Conservation (phyloP, 2,329 filamentous ascomycete species). For the Penicillium sp. region DNA sequence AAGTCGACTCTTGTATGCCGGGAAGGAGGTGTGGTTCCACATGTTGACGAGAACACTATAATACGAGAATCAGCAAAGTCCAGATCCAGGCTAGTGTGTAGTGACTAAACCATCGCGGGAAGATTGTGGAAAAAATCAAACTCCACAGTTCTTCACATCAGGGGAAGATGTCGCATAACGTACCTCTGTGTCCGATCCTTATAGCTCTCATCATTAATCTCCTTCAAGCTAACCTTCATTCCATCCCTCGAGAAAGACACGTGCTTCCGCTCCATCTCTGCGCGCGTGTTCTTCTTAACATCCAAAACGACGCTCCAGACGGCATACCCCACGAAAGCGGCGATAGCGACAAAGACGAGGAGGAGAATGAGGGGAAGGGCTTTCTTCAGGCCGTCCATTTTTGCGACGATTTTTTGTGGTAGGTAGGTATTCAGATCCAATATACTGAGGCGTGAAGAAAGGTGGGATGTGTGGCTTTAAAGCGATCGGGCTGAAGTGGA, state of each 20-base stretch:
- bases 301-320: slow-evolving; percentile 60
- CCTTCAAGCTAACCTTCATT: slow-evolving; percentile 61
- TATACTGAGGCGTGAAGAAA: not conserved
- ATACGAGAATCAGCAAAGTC: not conserved
- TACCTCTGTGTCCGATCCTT: slow-evolving; percentile 61
- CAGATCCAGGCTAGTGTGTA: not conserved
- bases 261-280: slow-evolving; percentile 65
- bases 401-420: not conserved
- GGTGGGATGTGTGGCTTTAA: not conserved
- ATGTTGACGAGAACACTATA: slow-evolving; percentile 49
- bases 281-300: slow-evolving; percentile 57
- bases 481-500: not conserved
- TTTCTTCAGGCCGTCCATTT: slow-evolving; percentile 24
- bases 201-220: slow-evolving; percentile 58
- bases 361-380: slow-evolving; percentile 60
- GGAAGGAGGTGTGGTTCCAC: slow-evolving; percentile 50
- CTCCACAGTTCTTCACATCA: not conserved
- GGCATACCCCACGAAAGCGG: slow-evolving; percentile 57
- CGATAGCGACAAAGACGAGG: slow-evolving; percentile 52
- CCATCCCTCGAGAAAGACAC: slow-evolving; percentile 62
- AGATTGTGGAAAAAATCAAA: not conserved
- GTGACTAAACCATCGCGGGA: slow-evolving; percentile 2
- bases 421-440: not conserved
- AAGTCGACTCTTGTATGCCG: slow-evolving; percentile 47
- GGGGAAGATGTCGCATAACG: not conserved